Conservation (phyloP, 306 rosid species). For the Abrus precatorius region DNA sequence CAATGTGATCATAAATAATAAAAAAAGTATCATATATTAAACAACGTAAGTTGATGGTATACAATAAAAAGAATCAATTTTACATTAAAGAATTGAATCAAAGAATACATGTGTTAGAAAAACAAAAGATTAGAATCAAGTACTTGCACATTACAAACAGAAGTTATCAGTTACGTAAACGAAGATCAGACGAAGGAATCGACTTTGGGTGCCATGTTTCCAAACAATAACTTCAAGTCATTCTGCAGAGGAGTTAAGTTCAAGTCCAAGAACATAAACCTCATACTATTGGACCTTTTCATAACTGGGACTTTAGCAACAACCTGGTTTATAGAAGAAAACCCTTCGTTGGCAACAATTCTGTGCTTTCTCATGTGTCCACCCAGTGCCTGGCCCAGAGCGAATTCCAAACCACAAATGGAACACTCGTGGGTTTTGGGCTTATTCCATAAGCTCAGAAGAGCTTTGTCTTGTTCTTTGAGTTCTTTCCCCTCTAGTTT, state of each 20-base stretch:
- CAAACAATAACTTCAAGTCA: constrained; percentile 73
- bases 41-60: too few species aligned
- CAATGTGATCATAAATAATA: neutral
- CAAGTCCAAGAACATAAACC: constrained; percentile 66
- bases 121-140: neutral
- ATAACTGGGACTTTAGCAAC: constrained; percentile 50
- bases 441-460: constrained; percentile 12
- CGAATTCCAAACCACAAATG: constrained; percentile 71
- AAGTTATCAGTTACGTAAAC: neutral
- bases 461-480: neutral
- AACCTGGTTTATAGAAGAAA: constrained; percentile 22
- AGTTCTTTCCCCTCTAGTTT: constrained; percentile 29
- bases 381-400: constrained; percentile 83
- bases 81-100: constrained; percentile 2
- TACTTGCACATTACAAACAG: neutral
- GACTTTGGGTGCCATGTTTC: constrained; percentile 65
- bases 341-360: constrained; percentile 11
- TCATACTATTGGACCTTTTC: constrained; percentile 52
- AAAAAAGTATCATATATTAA: too few species aligned
- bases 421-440: constrained; percentile 68
- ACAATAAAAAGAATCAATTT: neutral
- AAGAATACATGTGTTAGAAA: constrained; percentile 31
- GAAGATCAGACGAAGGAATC: constrained; percentile 52
- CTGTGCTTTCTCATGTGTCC: constrained; percentile 81
- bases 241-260: constrained; percentile 85